Evolutionary conservation across 768 basidiomycete species (phyloP).

Genomic region (Paxillus involutus): DNA sequence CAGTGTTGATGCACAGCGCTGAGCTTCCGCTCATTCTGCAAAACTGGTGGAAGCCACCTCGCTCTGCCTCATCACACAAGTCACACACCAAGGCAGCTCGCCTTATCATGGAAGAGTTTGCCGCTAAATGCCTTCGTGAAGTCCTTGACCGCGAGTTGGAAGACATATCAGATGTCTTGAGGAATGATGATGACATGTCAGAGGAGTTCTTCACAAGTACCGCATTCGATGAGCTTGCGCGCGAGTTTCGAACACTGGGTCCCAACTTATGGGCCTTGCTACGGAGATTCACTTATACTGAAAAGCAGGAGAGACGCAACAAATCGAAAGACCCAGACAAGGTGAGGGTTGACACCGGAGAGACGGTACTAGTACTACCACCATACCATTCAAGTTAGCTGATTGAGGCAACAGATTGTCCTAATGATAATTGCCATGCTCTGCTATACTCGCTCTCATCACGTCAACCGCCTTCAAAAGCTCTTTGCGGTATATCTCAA

Average conservation of each 20-base stretch:
- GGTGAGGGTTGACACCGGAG: too few relatives aligned
- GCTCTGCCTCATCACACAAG: slow-evolving; percentile 7
- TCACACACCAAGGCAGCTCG: slow-evolving; percentile 16
- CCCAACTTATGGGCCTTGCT: too few relatives aligned
- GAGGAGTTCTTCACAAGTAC: slow-evolving; percentile 18
- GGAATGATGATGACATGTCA: slow-evolving; percentile 11
- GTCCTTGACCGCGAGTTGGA: slow-evolving; percentile 15
- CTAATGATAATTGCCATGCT: too few relatives aligned
- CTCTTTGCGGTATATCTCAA: too few relatives aligned
- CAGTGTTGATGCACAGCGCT: slow-evolving; percentile 16
- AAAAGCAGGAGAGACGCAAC: too few relatives aligned
- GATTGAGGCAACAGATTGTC: too few relatives aligned
- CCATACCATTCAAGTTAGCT: too few relatives aligned
- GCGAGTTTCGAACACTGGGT: neutral
- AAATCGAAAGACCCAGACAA: too few relatives aligned
- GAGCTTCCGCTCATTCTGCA: slow-evolving; percentile 21
- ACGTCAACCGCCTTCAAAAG: too few relatives aligned
- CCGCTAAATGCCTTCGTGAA: slow-evolving; percentile 10
- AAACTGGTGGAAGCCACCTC: slow-evolving; percentile 29
- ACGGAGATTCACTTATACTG: too few relatives aligned
- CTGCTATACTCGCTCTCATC: too few relatives aligned
- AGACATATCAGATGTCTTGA: slow-evolving; percentile 1
- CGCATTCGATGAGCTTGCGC: slow-evolving; percentile 6
- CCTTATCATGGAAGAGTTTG: slow-evolving; percentile 23
- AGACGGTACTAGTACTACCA: too few relatives aligned